Base-by-base conservation (phyloP, 2,329 filamentous ascomycete species). In the Fusarium temperatum region DNA sequence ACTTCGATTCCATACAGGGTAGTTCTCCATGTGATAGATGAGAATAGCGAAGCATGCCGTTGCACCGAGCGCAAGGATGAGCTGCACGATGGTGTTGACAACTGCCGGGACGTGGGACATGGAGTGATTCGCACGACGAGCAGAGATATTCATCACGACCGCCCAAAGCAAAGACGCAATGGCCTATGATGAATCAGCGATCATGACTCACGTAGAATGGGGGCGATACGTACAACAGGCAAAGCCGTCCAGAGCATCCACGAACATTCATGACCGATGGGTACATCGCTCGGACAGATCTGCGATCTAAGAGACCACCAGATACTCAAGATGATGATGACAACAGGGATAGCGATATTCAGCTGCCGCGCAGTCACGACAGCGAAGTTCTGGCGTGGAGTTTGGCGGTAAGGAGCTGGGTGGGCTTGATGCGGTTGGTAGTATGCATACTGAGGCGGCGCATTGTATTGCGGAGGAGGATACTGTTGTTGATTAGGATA, bases 321-420 rank as follows among this genome's bases (percentile, higher is more conserved):
- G 15, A 91, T 70, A 17, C 87, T 78, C 22, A 87, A 74, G 35
- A 82, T 63, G 54, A 87, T 81, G 35, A 83, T 82, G 18, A 82
- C 63, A 12, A 82, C 83, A 4, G 80, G 63, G 18, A 77, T 67
- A 22, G 79, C 60, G 61, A 79, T 63, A 17, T 70, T 60, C 42
- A 78, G 70, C n/a, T 69, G 65, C 12, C 75, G 74, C 5, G 73
- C 73, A 28, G 67, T 55, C 30, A 47, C 44, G 15, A 75, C 63
- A 28, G 71, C 45, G 44, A 54, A 72, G 42, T 59, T 60, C 35
- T 69, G 55, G 48, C 60, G 66, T 12, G 55, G 66, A 47, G 45
- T 58, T n/a, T 38, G 64, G 22, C 59, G 69, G 32, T 41, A 61
- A 18, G 53, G 56, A 15, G 51, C 30, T 51, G 60, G 48, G 28